A percentile compares a stretch with the other conserved stretches of the same genome.
These are phyloP conservation scores for Phytophthora pinifolia DNA, from an alignment of 352 stramenopile genomes.

Conservation along the genomic window DNA sequence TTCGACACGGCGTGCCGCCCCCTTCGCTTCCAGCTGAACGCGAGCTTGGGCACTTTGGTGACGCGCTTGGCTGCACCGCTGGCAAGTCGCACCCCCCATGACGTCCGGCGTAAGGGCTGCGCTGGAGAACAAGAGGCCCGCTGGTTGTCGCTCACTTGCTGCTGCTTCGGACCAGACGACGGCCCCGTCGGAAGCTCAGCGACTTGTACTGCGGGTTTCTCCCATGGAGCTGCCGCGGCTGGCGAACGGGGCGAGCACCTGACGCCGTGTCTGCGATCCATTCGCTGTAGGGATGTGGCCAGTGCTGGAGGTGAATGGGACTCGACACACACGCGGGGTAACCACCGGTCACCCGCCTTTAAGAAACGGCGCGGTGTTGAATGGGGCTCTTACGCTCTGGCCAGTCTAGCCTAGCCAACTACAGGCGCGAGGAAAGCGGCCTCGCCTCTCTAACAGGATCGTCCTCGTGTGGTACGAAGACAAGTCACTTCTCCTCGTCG, in stretches of 20 bases:
- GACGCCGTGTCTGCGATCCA: slow-evolving; percentile 18
- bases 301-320: not conserved
- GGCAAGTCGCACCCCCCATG: slow-evolving; percentile 3
- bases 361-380: slow-evolving; percentile 24
- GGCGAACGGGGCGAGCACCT: not conserved
- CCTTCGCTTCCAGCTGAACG: slow-evolving; percentile 11
- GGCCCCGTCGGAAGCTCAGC: slow-evolving; percentile 8
- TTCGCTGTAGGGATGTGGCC: not conserved
- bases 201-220: slow-evolving; percentile 18
- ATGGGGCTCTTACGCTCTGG: slow-evolving; percentile 13
- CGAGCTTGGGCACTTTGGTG: slow-evolving; percentile 35
- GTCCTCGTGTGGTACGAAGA: slow-evolving; percentile 11
- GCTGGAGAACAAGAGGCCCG: not conserved
- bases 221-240: slow-evolving; percentile 2
- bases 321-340: slow-evolving; percentile 14
- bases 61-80: slow-evolving; percentile 31
- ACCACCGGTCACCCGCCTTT: slow-evolving; percentile 24
- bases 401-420: slow-evolving; percentile 8
- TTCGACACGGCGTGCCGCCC: slow-evolving; percentile 28
- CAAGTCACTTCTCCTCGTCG: slow-evolving; percentile 26
- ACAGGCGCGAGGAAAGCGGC: slow-evolving; percentile 7
- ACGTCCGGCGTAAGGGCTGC: slow-evolving; percentile 9
- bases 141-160: slow-evolving; percentile 19
- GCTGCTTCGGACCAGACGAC: slow-evolving; percentile 18
- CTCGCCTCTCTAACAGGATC: slow-evolving; percentile 24